Evolutionary conservation across 1,139 yeast species (phyloP).

Genomic region (Yamadazyma atmosphaerica): DNA sequence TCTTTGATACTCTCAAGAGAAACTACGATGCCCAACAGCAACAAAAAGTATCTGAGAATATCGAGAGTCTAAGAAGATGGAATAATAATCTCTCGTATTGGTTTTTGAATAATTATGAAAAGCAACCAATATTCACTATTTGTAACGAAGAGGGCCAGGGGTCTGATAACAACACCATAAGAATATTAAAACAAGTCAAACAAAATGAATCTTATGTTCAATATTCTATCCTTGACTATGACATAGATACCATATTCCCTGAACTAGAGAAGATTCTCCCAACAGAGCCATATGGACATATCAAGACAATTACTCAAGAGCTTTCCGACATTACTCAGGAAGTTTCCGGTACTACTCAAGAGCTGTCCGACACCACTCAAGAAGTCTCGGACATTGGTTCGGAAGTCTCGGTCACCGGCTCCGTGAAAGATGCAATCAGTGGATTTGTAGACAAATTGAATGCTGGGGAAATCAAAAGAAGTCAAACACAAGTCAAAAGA

Average conservation of each 20-base stretch:
- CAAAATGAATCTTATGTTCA: not conserved
- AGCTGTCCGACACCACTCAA: too few relatives aligned
- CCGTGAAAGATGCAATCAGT: not conserved
- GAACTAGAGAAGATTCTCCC: not conserved
- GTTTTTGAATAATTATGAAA: conserved; percentile 13
- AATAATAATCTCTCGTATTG: conserved; percentile 10
- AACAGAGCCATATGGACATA: not conserved
- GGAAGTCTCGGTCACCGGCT: too few relatives aligned
- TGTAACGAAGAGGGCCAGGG: too few relatives aligned
- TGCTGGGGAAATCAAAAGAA: not conserved
- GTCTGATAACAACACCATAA: too few relatives aligned
- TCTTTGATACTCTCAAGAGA: conserved; percentile 27
- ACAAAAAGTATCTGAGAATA: conserved; percentile 7
- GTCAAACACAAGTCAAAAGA: not conserved
- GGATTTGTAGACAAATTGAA: not conserved
- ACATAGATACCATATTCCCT: not conserved
- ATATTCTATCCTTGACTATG: not conserved
- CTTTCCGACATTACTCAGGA: not conserved
- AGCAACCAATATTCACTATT: conserved; percentile 12
- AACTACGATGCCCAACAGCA: conserved; percentile 22
- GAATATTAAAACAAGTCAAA: not conserved
- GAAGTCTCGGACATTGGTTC: too few relatives aligned
- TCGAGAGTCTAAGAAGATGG: conserved; percentile 1
- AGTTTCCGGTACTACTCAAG: too few relatives aligned
- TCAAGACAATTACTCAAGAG: not conserved